These are phyloP conservation scores for Eruca vesicaria DNA, from an alignment of 441 rosid genomes.

Conservation along the genomic window DNA sequence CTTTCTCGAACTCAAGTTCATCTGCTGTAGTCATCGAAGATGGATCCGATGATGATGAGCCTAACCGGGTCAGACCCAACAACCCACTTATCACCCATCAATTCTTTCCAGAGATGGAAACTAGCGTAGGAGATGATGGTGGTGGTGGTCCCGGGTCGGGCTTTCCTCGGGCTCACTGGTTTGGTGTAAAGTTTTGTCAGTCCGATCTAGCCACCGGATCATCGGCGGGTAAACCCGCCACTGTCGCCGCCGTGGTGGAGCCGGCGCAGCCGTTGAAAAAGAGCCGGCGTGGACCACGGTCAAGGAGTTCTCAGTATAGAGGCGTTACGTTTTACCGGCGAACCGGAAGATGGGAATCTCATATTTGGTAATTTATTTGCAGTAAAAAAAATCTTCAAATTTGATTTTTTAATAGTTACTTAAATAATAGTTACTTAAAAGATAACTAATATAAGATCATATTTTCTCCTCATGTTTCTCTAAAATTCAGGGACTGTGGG, in stretches of 20 bases:
- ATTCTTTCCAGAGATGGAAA: slow-evolving; percentile 36
- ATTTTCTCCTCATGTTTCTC: slow-evolving; percentile 9
- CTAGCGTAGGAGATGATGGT: slow-evolving; percentile 10
- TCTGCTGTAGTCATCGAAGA: slow-evolving; percentile 76
- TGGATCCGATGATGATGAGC: slow-evolving; percentile 76
- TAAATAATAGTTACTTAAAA: background rate
- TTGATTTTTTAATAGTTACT: slow-evolving; percentile 25
- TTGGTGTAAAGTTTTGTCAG: slow-evolving; percentile 75
- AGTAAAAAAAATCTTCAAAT: background rate
- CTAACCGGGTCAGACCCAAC: slow-evolving; percentile 41
- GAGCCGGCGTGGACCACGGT: slow-evolving; percentile 94
- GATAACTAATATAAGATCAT: background rate
- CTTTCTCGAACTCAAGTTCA: slow-evolving; percentile 83
- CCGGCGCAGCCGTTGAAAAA: slow-evolving; percentile 78
- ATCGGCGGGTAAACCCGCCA: slow-evolving; percentile 33
- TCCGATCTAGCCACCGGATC: slow-evolving; percentile 47
- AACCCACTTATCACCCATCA: slow-evolving; percentile 37
- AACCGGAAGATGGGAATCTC: slow-evolving; percentile 98
- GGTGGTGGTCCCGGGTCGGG: slow-evolving; percentile 36
- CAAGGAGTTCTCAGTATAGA: slow-evolving; percentile 94
- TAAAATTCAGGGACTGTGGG: slow-evolving; percentile 93
- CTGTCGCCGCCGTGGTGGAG: slow-evolving; percentile 26
- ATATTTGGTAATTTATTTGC: slow-evolving; percentile 57
- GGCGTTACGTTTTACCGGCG: slow-evolving; percentile 98
- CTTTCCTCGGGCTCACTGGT: slow-evolving; percentile 39